Conservation (phyloP, 2,329 filamentous ascomycete species). For the Ophiocordyceps camponoti-rufipedis region DNA sequence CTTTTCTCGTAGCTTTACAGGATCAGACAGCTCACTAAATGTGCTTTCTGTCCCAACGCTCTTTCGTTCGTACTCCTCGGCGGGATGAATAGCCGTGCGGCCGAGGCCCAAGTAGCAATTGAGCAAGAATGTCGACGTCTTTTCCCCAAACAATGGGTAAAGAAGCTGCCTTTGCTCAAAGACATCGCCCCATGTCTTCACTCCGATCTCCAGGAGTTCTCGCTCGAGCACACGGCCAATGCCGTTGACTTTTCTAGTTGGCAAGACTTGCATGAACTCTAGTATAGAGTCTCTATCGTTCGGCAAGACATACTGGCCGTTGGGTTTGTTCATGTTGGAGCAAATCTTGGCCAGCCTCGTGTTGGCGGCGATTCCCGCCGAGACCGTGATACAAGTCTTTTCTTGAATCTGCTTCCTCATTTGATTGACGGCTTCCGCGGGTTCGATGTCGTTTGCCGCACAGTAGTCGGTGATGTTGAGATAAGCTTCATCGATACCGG, state of each 20-base stretch:
- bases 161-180: conserved; percentile 59
- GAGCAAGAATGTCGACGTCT: conserved; percentile 74
- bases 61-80: conserved; percentile 80
- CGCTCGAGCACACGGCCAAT: conserved; percentile 88
- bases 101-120: conserved; percentile 74
- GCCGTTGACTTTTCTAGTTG: conserved; percentile 83
- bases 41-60: conserved; percentile 89
- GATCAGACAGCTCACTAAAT: conserved; percentile 62
- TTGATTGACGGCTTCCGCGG: conserved; percentile 58
- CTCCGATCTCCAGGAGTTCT: conserved; percentile 70
- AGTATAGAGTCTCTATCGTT: conserved; percentile 60
- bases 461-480: conserved; percentile 89
- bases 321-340: conserved; percentile 91
- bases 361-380: conserved; percentile 86
- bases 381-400: conserved; percentile 69
- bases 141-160: conserved; percentile 70
- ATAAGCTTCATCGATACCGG: conserved; percentile 92
- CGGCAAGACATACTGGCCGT: conserved; percentile 68
- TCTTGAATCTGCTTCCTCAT: conserved; percentile 62
- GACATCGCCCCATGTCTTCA: conserved; percentile 79
- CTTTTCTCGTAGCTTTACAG: conserved; percentile 52
- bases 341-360: conserved; percentile 88
- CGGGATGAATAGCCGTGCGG: conserved; percentile 66
- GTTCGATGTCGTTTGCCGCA: conserved; percentile 41
- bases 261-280: conserved; percentile 66